These are phyloP conservation scores for Fraxinus cuspidata DNA, from an alignment of 257 asterid species.

Conservation along the genomic window DNA sequence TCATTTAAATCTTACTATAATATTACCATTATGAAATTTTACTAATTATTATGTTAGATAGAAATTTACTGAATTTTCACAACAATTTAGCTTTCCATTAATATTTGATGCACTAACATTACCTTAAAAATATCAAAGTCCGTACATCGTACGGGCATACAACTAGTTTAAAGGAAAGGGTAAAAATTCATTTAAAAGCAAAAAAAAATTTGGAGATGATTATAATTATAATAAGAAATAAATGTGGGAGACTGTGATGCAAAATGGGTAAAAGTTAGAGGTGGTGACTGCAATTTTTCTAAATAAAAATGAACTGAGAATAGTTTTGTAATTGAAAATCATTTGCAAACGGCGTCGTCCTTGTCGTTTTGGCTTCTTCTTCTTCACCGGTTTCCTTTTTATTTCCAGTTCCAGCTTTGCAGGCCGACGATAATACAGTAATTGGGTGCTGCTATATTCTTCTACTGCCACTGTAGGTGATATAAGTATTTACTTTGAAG, in stretches of 20 bases:
- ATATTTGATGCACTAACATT: too few species aligned
- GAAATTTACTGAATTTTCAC: too few species aligned
- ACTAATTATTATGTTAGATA: too few species aligned
- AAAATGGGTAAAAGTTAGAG: neutral
- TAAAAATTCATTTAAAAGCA: neutral
- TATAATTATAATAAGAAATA: neutral
- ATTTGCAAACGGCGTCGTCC: too few species aligned
- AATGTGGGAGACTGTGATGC: neutral
- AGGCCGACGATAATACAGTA: neutral
- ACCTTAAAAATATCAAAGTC: too few species aligned
- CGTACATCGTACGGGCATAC: too few species aligned
- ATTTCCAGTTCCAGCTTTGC: slow-evolving; percentile 8
- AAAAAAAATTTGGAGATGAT: neutral
- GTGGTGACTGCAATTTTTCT: neutral
- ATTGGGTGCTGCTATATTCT: neutral
- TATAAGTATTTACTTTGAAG: neutral
- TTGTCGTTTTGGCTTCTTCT: neutral
- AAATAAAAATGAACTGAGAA: neutral
- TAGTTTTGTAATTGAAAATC: too few species aligned
- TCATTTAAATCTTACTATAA: too few species aligned
- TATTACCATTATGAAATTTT: too few species aligned
- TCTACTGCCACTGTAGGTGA: slow-evolving; percentile 15
- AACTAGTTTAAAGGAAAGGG: too few species aligned
- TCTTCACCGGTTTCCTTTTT: slow-evolving; percentile 8
- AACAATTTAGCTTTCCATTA: too few species aligned